phyloP scores from a whole-genome alignment of 2,329 filamentous ascomycete species.

The Penicillium olsonii region DNA sequence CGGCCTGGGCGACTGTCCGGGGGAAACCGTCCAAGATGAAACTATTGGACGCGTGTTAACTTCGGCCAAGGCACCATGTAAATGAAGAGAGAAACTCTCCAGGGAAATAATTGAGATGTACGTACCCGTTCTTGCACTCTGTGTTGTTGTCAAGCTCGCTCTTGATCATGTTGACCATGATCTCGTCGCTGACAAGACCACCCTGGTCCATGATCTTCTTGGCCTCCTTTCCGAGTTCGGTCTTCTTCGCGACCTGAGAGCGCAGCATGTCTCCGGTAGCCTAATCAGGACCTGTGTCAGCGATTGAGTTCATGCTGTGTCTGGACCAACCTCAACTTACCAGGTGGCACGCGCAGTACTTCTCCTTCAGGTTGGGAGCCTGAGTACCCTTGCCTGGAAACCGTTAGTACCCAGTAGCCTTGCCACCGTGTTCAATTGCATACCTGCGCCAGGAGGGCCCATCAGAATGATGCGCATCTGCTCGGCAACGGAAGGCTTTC shows the following conservation, averaged over 20 bases:
- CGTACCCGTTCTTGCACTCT: slow-evolving; percentile 95
- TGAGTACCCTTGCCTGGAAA: slow-evolving; percentile 92
- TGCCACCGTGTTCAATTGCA: slow-evolving; percentile 2
- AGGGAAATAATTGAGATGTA: slow-evolving; percentile 6
- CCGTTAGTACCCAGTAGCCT: slow-evolving; percentile 19
- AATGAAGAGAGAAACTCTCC: neutral
- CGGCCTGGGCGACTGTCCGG: slow-evolving; percentile 90
- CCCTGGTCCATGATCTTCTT: slow-evolving; percentile 99
- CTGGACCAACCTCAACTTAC: slow-evolving; percentile 55
- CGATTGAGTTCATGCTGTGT: slow-evolving; percentile 5
- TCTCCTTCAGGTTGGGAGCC: slow-evolving; percentile 96
- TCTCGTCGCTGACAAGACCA: slow-evolving; percentile 96
- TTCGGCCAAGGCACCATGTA: neutral
- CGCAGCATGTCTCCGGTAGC: slow-evolving; percentile 99
- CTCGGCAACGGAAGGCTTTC: slow-evolving; percentile 54
- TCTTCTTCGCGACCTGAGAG: slow-evolving; percentile 98
- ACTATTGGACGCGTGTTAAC: slow-evolving; percentile 49
- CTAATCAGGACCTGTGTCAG: slow-evolving; percentile 49
- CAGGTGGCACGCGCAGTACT: slow-evolving; percentile 95
- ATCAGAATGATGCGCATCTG: slow-evolving; percentile 96
- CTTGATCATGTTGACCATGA: slow-evolving; percentile 99
- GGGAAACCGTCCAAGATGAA: slow-evolving; percentile 99
- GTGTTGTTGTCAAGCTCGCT: slow-evolving; percentile 89
- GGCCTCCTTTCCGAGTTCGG: slow-evolving; percentile 85
- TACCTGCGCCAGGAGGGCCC: slow-evolving; percentile 95